Percentiles rank a stretch among this genome's conserved stretches.
Evolutionary conservation across 2,329 filamentous ascomycete genomes (phyloP).

Genomic region (Metarhizium guizhouense): DNA sequence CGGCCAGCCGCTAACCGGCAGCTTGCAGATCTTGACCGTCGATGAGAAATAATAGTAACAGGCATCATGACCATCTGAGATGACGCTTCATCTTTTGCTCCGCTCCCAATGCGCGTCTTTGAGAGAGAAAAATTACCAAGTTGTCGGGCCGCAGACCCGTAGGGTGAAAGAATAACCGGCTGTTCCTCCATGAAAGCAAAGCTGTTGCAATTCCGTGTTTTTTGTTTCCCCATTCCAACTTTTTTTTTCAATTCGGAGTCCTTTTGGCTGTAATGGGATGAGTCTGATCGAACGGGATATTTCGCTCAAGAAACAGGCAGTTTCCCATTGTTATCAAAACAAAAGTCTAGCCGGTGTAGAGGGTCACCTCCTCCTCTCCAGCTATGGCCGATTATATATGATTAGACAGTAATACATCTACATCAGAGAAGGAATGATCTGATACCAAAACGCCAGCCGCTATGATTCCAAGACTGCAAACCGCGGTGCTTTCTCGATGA

Average conservation of each 20-base stretch:
- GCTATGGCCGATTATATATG: slow-evolving; percentile 32
- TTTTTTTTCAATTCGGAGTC: slow-evolving; percentile 18
- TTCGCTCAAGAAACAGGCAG: slow-evolving; percentile 6
- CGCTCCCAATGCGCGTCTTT: not conserved
- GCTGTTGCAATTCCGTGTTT: slow-evolving; percentile 2
- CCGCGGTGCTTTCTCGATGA: slow-evolving; percentile 23
- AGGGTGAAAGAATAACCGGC: slow-evolving; percentile 13
- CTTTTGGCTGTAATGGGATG: slow-evolving; percentile 20
- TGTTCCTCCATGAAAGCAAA: slow-evolving; percentile 9
- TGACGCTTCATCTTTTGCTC: not conserved
- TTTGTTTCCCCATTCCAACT: slow-evolving; percentile 14
- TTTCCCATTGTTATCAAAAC: slow-evolving; percentile 7
- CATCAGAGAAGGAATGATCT: slow-evolving; percentile 37
- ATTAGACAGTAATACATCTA: slow-evolving; percentile 45
- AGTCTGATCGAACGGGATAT: slow-evolving; percentile 16
- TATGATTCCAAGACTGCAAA: slow-evolving; percentile 36
- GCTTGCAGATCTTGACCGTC: slow-evolving; percentile 6
- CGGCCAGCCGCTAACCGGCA: not conserved
- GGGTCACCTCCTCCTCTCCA: not conserved
- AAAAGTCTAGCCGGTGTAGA: slow-evolving; percentile 2
- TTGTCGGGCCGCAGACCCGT: slow-evolving; percentile 7
- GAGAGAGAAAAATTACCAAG: not conserved
- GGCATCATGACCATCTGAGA: not conserved
- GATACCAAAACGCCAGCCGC: slow-evolving; percentile 49
- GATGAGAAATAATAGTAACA: not conserved